Conservation (phyloP, 2,329 filamentous ascomycete genomes). For the Colletotrichum navitas region DNA sequence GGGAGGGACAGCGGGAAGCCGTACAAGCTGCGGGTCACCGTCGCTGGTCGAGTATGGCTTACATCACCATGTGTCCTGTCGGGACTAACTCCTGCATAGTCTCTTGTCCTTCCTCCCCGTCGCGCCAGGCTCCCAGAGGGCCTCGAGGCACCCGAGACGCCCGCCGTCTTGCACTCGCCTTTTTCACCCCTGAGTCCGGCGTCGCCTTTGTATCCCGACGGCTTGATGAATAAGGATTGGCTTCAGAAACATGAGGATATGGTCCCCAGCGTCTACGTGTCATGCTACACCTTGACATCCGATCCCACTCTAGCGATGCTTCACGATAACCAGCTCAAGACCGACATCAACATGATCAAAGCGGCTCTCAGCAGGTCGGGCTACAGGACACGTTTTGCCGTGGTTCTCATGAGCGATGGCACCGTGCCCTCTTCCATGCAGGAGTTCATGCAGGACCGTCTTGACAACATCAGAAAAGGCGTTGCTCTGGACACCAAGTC, state of each 20-base stretch:
- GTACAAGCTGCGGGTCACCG: conserved; percentile 76
- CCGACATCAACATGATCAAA: conserved; percentile 84
- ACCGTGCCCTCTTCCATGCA: conserved; percentile 58
- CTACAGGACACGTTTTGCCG: conserved; percentile 82
- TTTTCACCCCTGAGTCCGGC: conserved; percentile 89
- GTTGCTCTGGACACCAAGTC: conserved; percentile 86
- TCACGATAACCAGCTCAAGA: conserved; percentile 89
- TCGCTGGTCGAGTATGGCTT: conserved; percentile 81
- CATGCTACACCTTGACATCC: conserved; percentile 82
- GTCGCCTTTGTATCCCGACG: conserved; percentile 89
- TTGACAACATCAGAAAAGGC: conserved; percentile 82
- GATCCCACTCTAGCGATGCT: conserved; percentile 80
- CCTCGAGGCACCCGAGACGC: conserved; percentile 60
- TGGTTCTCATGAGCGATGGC: conserved; percentile 82
- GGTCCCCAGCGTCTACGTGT: conserved; percentile 83
- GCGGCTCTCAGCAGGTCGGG: conserved; percentile 75
- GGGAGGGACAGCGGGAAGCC: conserved; percentile 64
- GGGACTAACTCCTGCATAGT: conserved; percentile 55
- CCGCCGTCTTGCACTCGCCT: conserved; percentile 83
- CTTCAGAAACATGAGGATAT: conserved; percentile 88
- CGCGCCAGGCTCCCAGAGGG: conserved; percentile 66
- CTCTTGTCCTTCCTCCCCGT: conserved; percentile 68
- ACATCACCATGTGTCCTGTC: conserved; percentile 41
- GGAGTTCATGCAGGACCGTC: conserved; percentile 75
- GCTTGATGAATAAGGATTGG: conserved; percentile 85